Evolutionary conservation across 1,284 basidiomycete genomes (phyloP), one percentile per base, ranked within the genome.

Genomic region (Phenoliferia sp.): DNA sequence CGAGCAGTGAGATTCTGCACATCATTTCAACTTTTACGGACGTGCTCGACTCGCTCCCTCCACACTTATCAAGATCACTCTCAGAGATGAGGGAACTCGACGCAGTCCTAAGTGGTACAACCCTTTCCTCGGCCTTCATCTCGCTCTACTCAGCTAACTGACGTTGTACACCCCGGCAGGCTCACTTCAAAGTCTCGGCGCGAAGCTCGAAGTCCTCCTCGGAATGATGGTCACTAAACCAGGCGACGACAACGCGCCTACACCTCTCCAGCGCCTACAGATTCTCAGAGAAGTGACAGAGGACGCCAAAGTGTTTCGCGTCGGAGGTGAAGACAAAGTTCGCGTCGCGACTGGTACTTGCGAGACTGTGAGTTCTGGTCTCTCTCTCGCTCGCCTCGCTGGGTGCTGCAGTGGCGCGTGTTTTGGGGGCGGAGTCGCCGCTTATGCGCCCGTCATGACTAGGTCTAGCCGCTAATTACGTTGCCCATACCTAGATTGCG

Each of bases 271-370:
- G 39, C 39, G 39, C 12, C 39, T 44, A 22, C 39, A 88, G 81
- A 86, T 94, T 34, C 86, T 99, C 69, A 86, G 88, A 68, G 92
- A 96, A 78, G 93, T 97, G 75, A 92, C 94, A 15, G 94, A 97
- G 69, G 94, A 97, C 79, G 92, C 94, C 0, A 83, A 85, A 52
- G 85, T 90, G 59, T 91, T 97, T 81, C 94, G 94, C 79, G 86
- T 94, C 67, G 96, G 96, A 50, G 92, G 91, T 56, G 96, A 99
- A 79, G 95, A 99, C 86, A 99, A 99, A 84, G 98, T 99, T 78
- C 87, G 94, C 76, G 94, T 98, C 67, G 94, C 94, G 15, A 92
- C 90, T 73, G 90, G 90, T 74, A 94, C 94, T 15, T 92, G 93
- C 63, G 95, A 99, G 81, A 90, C 83, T 19, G 84, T 85, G 71